Percentiles rank a stretch among this genome's conserved stretches.
phyloP scores from a whole-genome alignment of 306 rosid species.

The Fagus sylvatica region DNA sequence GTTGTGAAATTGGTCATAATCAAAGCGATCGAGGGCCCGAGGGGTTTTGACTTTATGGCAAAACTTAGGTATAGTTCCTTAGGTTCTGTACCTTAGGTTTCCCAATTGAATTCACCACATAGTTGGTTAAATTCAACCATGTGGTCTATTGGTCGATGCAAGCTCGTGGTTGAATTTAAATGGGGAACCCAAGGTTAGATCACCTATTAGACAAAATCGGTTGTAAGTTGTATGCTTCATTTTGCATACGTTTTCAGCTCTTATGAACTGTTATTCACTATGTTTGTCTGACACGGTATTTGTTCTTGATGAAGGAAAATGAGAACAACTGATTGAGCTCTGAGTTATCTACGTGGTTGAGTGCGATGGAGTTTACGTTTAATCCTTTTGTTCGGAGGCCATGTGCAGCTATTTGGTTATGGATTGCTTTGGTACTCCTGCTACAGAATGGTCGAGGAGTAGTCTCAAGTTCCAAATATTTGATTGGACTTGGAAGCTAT shows the following conservation, averaged over 20 bases:
- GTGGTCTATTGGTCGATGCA: too few species aligned
- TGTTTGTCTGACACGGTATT: neutral
- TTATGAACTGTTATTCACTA: neutral
- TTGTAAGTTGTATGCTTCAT: too few species aligned
- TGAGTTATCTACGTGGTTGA: slow-evolving; percentile 6
- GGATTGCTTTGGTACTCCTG: slow-evolving; percentile 19
- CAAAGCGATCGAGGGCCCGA: too few species aligned
- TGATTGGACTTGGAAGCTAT: slow-evolving; percentile 86
- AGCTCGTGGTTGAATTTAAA: too few species aligned
- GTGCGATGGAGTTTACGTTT: slow-evolving; percentile 32
- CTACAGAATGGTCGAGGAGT: slow-evolving; percentile 10
- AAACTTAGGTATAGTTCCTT: too few species aligned
- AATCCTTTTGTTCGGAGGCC: slow-evolving; percentile 17
- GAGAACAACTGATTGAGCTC: slow-evolving; percentile 14
- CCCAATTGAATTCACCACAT: too few species aligned
- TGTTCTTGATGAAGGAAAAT: slow-evolving; percentile 21
- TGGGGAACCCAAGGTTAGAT: too few species aligned
- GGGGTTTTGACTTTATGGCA: neutral
- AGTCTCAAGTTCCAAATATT: slow-evolving; percentile 54
- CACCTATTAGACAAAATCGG: too few species aligned
- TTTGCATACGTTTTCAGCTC: neutral
- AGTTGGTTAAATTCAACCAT: too few species aligned
- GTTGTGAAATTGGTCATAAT: too few species aligned
- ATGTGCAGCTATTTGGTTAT: slow-evolving; percentile 24
- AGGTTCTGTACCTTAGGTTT: too few species aligned